phyloP scores from a whole-genome alignment of 164 flowering plant species.

The Euptelea pleiosperma region DNA sequence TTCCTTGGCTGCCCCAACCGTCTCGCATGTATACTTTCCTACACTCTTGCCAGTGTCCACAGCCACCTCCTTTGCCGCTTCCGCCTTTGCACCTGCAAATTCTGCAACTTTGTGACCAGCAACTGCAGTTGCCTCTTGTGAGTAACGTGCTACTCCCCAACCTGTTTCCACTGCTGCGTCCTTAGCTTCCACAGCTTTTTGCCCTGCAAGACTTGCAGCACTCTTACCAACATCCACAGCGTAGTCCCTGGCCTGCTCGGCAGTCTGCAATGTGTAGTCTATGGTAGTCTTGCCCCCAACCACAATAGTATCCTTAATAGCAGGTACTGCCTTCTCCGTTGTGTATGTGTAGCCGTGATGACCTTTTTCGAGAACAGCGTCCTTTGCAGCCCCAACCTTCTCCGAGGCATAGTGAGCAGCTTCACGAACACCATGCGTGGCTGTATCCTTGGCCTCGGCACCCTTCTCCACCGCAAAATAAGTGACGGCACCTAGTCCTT shows the following conservation, averaged over 20 bases:
- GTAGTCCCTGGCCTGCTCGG: constrained; percentile 19
- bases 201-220: constrained; percentile 5
- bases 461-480: constrained; percentile 19
- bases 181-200: constrained; percentile 32
- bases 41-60: constrained; percentile 29
- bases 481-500: constrained; percentile 14
- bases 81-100: constrained; percentile 32
- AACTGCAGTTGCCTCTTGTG: constrained; percentile 20
- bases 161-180: constrained; percentile 20
- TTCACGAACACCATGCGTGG: constrained; percentile 7
- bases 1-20: constrained; percentile 35
- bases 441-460: constrained; percentile 24
- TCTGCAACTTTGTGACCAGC: constrained; percentile 39
- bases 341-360: no score
- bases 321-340: constrained; percentile 22
- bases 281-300: constrained; percentile 24
- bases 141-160: no score
- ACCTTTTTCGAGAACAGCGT: no score
- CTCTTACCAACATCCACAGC: constrained; percentile 4
- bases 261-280: constrained; percentile 22
- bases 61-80: constrained; percentile 43
- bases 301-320: constrained; percentile 21
- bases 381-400: constrained; percentile 24
- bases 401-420: constrained; percentile 21
- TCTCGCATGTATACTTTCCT: constrained; percentile 29